Conservation (phyloP, 208 protist species). For the Trichomonas tenax region DNA sequence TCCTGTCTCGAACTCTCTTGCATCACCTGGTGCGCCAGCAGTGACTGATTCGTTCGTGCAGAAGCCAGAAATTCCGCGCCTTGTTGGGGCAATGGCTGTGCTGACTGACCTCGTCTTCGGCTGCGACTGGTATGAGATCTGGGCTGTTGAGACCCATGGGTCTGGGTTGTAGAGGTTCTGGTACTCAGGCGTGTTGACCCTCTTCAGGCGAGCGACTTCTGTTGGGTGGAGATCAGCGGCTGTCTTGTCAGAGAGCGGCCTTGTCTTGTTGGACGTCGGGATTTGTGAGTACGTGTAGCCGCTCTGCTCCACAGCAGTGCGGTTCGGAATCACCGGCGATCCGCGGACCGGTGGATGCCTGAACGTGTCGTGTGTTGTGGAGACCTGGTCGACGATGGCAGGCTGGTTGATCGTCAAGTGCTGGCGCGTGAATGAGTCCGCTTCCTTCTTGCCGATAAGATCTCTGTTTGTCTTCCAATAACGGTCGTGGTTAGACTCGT, state of each 20-base stretch:
- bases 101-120: not conserved
- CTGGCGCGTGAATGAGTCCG: not conserved
- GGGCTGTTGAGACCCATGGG: not conserved
- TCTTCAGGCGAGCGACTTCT: not conserved
- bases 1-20: not conserved
- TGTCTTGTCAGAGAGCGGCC: not conserved
- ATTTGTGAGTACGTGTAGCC: not conserved
- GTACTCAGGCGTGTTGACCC: not conserved
- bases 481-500: not conserved
- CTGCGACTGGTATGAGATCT: not conserved
- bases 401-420: not conserved
- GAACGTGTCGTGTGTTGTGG: not conserved
- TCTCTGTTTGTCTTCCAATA: not conserved
- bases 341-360: not conserved
- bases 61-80: not conserved
- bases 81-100: not conserved
- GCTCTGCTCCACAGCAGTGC: not conserved
- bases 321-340: not conserved
- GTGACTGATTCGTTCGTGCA: not conserved
- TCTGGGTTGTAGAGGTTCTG: constrained; percentile 1
- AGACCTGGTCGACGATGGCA: not conserved
- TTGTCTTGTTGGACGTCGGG: not conserved
- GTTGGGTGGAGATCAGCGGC: not conserved
- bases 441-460: not conserved
- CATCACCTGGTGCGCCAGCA: not conserved